phyloP scores from a whole-genome alignment of 2,329 filamentous ascomycete species.

The Colletotrichum destructivum region DNA sequence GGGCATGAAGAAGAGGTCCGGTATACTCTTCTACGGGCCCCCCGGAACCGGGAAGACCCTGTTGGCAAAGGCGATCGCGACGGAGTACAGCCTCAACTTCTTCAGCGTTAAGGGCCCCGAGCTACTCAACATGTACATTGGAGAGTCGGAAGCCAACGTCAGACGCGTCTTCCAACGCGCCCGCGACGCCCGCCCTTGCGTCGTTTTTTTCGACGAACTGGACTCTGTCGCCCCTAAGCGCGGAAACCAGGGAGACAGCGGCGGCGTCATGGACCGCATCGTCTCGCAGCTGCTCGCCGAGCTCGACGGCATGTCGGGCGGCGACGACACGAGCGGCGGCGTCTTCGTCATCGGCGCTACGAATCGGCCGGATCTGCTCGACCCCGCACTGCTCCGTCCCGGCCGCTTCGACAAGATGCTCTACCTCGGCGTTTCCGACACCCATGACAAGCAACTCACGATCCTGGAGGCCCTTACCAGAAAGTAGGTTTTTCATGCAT shows the following conservation, averaged over 20 bases:
- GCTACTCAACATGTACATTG: constrained; percentile 96
- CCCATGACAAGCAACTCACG: constrained; percentile 94
- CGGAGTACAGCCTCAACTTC: constrained; percentile 94
- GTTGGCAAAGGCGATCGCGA: constrained; percentile 93
- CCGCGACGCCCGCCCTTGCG: constrained; percentile 86
- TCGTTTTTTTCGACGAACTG: constrained; percentile 94
- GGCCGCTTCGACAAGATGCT: constrained; percentile 99
- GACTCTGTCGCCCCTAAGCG: constrained; percentile 96
- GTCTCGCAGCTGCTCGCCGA: constrained; percentile 96
- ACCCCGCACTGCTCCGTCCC: constrained; percentile 89
- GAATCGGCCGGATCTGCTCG: constrained; percentile 92
- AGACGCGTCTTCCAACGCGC: constrained; percentile 90
- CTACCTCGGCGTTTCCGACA: constrained; percentile 95
- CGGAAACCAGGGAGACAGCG: constrained; percentile 96
- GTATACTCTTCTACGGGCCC: constrained; percentile 89
- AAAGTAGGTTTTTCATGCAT: constrained; percentile 75
- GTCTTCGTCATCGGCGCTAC: constrained; percentile 98
- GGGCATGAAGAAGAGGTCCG: constrained; percentile 97
- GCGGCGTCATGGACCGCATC: constrained; percentile 98
- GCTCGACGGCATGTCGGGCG: constrained; percentile 97
- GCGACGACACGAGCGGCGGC: constrained; percentile 83
- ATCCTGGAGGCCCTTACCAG: constrained; percentile 95
- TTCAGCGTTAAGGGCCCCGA: constrained; percentile 95
- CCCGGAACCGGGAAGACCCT: constrained; percentile 93
- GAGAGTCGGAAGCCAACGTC: constrained; percentile 93